phyloP scores from a whole-genome alignment of 2,329 filamentous ascomycete species.

The Zymoseptoria crescenta region DNA sequence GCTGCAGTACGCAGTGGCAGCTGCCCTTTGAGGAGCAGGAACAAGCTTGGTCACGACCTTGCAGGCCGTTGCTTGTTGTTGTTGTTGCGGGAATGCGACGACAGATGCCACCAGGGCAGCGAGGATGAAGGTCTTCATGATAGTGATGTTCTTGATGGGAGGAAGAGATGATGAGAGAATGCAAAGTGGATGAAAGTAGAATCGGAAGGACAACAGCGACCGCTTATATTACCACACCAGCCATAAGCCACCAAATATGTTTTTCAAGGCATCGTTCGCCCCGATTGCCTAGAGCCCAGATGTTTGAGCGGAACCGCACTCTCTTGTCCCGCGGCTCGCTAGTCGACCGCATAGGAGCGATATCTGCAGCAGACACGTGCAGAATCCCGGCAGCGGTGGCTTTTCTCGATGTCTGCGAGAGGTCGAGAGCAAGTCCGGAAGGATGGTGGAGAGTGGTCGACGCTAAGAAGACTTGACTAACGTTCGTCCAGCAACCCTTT shows the following conservation, averaged over 20 bases:
- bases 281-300: not conserved
- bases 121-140: not conserved
- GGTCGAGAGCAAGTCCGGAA: not conserved
- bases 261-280: not conserved
- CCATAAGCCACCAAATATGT: not conserved
- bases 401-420: not conserved
- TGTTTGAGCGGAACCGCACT: not conserved
- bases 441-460: not conserved
- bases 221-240: not conserved
- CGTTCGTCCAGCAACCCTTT: not conserved
- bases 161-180: not conserved
- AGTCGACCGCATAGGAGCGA: not conserved
- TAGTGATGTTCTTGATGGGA: not conserved
- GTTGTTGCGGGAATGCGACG: not conserved
- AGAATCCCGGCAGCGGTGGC: not conserved
- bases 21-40: not conserved
- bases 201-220: not conserved
- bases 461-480: not conserved
- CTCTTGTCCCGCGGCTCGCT: not conserved
- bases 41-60: not conserved
- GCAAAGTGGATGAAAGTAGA: not conserved
- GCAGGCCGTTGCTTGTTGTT: not conserved
- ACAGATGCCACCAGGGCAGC: not conserved
- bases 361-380: not conserved
- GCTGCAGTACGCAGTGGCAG: not conserved